Percentiles rank a stretch among this genome's conserved stretches.
Conservation (phyloP, 371 early-diverging fungal genomes). For the Mucor indicus region DNA sequence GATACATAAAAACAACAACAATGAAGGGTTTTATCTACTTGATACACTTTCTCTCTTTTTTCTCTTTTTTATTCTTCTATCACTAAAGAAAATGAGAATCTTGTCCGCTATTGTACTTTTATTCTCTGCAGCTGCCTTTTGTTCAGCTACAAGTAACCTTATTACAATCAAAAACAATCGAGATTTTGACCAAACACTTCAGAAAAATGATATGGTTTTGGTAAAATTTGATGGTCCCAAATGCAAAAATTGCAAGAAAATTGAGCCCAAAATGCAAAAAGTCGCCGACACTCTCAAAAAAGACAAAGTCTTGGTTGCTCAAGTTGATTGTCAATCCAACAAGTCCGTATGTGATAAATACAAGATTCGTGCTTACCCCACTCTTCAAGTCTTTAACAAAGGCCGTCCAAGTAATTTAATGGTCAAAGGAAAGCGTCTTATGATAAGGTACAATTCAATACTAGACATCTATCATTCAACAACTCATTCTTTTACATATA, state of each 20-base stretch:
- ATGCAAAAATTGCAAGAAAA: conserved; percentile 88
- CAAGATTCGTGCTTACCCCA: conserved; percentile 72
- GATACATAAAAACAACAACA: no score
- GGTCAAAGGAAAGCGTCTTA: conserved; percentile 70
- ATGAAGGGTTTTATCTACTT: no score
- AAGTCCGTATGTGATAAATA: conserved; percentile 72
- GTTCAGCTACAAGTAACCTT: no score
- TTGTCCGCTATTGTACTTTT: no score
- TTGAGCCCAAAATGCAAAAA: conserved; percentile 78
- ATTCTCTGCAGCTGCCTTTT: no score
- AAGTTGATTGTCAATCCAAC: conserved; percentile 92
- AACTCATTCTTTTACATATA: conserved; percentile 3
- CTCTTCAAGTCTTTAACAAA: conserved; percentile 30
- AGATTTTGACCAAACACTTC: conserved; percentile 60
- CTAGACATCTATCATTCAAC: background rate
- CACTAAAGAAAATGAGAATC: no score
- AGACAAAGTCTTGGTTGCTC: conserved; percentile 68
- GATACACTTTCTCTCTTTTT: no score
- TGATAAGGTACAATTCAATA: conserved; percentile 78
- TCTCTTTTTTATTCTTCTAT: no score
- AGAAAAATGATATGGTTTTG: conserved; percentile 66
- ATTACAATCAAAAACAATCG: no score
- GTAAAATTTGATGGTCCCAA: conserved; percentile 93
- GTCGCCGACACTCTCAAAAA: conserved; percentile 69
- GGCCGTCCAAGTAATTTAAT: conserved; percentile 42